These are phyloP conservation scores for Begonia fuchsioides DNA, from an alignment of 306 rosid species.

Conservation along the genomic window DNA sequence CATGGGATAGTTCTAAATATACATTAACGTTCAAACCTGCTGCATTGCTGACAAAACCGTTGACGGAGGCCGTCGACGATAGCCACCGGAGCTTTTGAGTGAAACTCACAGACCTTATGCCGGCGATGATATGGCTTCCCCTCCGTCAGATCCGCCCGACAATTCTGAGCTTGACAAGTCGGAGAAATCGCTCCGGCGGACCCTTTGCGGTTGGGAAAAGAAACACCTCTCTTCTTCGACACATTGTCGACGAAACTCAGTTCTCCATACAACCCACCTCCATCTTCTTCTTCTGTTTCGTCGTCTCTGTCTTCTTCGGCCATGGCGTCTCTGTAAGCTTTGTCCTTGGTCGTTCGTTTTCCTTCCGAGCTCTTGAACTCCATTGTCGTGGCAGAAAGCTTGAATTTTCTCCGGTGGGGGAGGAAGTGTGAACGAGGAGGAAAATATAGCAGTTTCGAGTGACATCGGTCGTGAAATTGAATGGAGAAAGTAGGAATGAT, in stretches of 20 bases:
- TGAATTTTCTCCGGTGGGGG: too few relatives aligned
- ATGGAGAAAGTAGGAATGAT: too few relatives aligned
- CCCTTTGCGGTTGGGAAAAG: conserved; percentile 15
- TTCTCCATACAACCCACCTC: conserved; percentile 3
- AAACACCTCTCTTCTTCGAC: conserved; percentile 23
- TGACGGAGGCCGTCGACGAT: conserved; percentile 54
- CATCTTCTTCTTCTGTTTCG: conserved; percentile 31
- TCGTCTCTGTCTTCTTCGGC: conserved; percentile 35
- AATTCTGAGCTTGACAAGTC: conserved; percentile 62
- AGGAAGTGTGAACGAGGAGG: too few relatives aligned
- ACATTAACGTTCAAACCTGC: too few relatives aligned
- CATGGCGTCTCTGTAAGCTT: conserved; percentile 17
- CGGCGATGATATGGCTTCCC: conserved; percentile 74
- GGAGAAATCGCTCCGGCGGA: conserved; percentile 20
- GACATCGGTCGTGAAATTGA: too few relatives aligned
- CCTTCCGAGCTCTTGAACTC: conserved; percentile 37
- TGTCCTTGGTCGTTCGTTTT: conserved; percentile 27
- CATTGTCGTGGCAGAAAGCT: conserved; percentile 21
- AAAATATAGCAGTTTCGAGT: too few relatives aligned
- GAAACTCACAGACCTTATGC: conserved; percentile 90
- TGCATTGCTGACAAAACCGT: conserved; percentile 98
- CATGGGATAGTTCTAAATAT: too few relatives aligned
- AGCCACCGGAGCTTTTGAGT: conserved; percentile 56
- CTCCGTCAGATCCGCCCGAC: conserved; percentile 40
- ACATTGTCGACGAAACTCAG: conserved; percentile 20